Evolutionary conservation across 2,329 filamentous ascomycete species (phyloP).

Genomic region (Paraphaeosphaeria sporulosa): DNA sequence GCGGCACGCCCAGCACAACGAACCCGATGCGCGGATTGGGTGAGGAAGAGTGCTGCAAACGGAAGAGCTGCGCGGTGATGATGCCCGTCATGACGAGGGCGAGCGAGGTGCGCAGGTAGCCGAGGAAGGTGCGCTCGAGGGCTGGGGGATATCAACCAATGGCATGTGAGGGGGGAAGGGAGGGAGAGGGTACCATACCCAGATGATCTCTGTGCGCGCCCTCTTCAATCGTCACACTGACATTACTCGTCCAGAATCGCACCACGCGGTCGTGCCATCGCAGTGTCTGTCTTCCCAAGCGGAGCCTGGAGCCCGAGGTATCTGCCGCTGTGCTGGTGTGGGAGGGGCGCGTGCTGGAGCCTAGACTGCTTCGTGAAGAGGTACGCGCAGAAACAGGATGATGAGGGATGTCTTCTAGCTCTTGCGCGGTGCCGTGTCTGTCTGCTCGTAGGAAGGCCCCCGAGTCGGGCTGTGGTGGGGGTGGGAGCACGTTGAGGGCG

Average conservation of each 20-base stretch:
- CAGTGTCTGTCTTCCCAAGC: slow-evolving; percentile 24
- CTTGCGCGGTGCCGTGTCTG: slow-evolving; percentile 26
- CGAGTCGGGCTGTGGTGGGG: slow-evolving; percentile 28
- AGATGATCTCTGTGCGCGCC: slow-evolving; percentile 63
- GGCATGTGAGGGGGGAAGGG: not conserved
- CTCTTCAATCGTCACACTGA: slow-evolving; percentile 60
- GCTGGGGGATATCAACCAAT: slow-evolving; percentile 55
- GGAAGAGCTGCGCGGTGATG: slow-evolving; percentile 72
- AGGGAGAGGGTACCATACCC: slow-evolving; percentile 51
- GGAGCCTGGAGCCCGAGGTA: slow-evolving; percentile 16
- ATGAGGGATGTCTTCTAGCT: slow-evolving; percentile 21
- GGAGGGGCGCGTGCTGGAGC: slow-evolving; percentile 10
- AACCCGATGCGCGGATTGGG: slow-evolving; percentile 63
- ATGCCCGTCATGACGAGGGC: slow-evolving; percentile 73
- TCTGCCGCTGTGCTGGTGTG: slow-evolving; percentile 23
- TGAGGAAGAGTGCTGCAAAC: slow-evolving; percentile 60
- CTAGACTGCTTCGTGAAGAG: slow-evolving; percentile 4
- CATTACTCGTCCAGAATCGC: slow-evolving; percentile 59
- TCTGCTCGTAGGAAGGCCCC: slow-evolving; percentile 22
- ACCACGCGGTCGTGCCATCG: slow-evolving; percentile 50
- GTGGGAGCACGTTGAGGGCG: slow-evolving; percentile 13
- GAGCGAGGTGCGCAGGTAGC: slow-evolving; percentile 74
- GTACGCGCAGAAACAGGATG: not conserved
- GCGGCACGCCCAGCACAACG: slow-evolving; percentile 66
- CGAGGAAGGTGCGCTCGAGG: slow-evolving; percentile 77